Evolutionary conservation across 208 protist genomes (phyloP), one percentile per base, ranked within the genome.

Genomic region (Wallacemonas sp.): DNA sequence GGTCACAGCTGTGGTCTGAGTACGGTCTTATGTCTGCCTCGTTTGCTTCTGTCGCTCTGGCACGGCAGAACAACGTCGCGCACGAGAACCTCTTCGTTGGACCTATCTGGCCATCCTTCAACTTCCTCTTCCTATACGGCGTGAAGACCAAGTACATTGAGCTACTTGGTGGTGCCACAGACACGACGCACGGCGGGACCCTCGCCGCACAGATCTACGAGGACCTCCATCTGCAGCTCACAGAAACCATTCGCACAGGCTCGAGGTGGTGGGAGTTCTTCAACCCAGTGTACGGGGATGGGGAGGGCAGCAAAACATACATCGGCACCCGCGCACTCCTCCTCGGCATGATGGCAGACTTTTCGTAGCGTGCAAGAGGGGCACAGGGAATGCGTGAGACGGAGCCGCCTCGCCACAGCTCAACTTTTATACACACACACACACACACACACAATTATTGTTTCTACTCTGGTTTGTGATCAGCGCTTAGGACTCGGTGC

Each of bases 21-120:
- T 85, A 82, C 37, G 89, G 89, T 1, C 65, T 94, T 45, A 89
- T 90, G 83, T 91, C 89, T 10, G 80, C 84, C 36, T 84, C 81
- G 9, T 87, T 81, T 41, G 62, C 62, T 27, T 92, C 88, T 1
- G 81, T 91, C 41, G 70, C 81, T 21, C 68, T 54, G 30, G 78
- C 76, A 38, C 78, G 85, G n/a, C 65, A 85, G 65, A 54, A 67
- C 1, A 61, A 46, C 8, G 67, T 91, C 37, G 62, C 44, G 26
- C 85, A 94, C 66, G 59, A 73, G 36, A 88, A 92, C 46, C 73
- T 81, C 54, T 94, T 77, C 73, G 85, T 79, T 68, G 88, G 88
- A 5, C 79, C 74, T 30, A 74, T 92, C 29, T 89, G 85, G 84
- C 79, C 83, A 22, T 85, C 76, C 8, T 58, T 60, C 29, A 91